These are phyloP conservation scores for Aureobasidium leucospermi DNA, from an alignment of 2,329 filamentous ascomycete species.

Conservation along the genomic window DNA sequence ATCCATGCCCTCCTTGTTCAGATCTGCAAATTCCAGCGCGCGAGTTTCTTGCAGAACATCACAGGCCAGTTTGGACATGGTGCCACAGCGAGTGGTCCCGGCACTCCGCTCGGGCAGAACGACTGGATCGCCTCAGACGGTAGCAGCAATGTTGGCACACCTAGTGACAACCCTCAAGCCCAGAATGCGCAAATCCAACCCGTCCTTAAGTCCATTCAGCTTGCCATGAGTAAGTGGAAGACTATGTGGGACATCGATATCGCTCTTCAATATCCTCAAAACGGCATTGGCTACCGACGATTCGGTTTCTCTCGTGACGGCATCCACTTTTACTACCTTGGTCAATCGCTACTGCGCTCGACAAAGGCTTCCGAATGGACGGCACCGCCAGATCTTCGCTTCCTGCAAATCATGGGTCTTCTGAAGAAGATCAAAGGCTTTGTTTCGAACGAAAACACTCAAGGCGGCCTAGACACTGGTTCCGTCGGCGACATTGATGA, in stretches of 20 bases:
- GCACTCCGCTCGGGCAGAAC: constrained; percentile 51
- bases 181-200: constrained; percentile 43
- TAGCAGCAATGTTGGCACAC: constrained; percentile 24
- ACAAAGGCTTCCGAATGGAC: constrained; percentile 41
- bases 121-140: constrained; percentile 49
- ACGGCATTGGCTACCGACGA: constrained; percentile 46
- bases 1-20: constrained; percentile 62
- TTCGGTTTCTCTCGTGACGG: constrained; percentile 65
- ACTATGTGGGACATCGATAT: constrained; percentile 64
- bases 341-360: constrained; percentile 57
- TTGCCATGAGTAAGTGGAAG: constrained; percentile 65
- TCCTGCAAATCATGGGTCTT: constrained; percentile 52
- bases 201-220: constrained; percentile 39
- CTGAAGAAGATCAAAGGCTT: constrained; percentile 54
- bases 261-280: constrained; percentile 56
- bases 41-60: constrained; percentile 20
- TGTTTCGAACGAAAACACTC: constrained; percentile 56
- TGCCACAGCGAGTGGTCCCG: constrained; percentile 35
- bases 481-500: constrained; percentile 63
- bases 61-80: constrained; percentile 18
- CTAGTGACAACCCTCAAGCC: constrained; percentile 34
- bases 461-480: constrained; percentile 59
- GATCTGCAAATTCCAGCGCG: constrained; percentile 47
- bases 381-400: constrained; percentile 50
- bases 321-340: constrained; percentile 67